phyloP scores from a whole-genome alignment of 352 stramenopile species.

The Pilasporangium apinafurcum region DNA sequence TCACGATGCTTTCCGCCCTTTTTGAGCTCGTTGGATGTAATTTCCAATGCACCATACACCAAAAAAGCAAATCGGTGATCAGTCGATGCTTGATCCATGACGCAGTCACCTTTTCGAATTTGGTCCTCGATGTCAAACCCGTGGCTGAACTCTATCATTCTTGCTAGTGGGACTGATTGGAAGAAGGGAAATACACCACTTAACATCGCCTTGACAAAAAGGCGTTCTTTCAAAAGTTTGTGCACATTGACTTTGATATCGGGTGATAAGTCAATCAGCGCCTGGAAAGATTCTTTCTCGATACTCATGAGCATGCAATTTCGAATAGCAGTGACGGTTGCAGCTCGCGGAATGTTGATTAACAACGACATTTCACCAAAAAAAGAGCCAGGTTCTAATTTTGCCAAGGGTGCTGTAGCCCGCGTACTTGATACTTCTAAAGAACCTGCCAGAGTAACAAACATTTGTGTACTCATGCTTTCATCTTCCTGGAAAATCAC shows the following conservation, averaged over 20 bases:
- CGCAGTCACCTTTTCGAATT: constrained; percentile 43
- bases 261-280: constrained; percentile 47
- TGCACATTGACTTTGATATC: constrained; percentile 44
- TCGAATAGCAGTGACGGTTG: constrained; percentile 56
- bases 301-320: constrained; percentile 79
- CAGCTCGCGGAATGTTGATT: constrained; percentile 71
- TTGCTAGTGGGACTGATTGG: constrained; percentile 34
- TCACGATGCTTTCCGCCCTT: constrained; percentile 19
- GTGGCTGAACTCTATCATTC: constrained; percentile 54
- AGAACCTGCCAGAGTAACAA: constrained; percentile 55
- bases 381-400: constrained; percentile 58
- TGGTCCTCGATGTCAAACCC: constrained; percentile 62
- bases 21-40: constrained; percentile 28
- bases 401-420: constrained; percentile 36
- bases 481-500: constrained; percentile 74
- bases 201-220: constrained; percentile 63
- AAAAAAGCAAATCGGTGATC: constrained; percentile 49
- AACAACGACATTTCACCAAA: constrained; percentile 80
- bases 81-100: constrained; percentile 35
- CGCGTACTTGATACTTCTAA: constrained; percentile 63
- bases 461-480: constrained; percentile 75
- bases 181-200: constrained; percentile 75
- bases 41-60: constrained; percentile 67
- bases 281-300: constrained; percentile 67
- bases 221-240: constrained; percentile 57